Percentiles rank a stretch among this genome's conserved stretches.
Evolutionary conservation across 768 basidiomycete species (phyloP).

Genomic region (Leucocoprinus birnbaumii): DNA sequence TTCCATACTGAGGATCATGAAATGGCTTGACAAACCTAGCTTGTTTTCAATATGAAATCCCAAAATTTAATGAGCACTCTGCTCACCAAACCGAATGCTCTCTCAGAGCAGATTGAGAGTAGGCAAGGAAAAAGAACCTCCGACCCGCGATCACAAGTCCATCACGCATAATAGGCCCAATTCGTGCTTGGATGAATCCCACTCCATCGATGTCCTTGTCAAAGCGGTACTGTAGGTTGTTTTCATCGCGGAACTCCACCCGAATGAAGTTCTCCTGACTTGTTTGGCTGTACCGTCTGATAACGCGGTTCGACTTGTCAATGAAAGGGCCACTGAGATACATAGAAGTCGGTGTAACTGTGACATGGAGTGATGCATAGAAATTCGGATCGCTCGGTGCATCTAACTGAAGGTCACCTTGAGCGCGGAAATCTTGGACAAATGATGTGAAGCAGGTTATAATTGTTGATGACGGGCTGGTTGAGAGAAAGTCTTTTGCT

Average conservation of each 20-base stretch:
- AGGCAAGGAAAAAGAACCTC: constrained; percentile 60
- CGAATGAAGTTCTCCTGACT: constrained; percentile 57
- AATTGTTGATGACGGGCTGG: constrained; percentile 19
- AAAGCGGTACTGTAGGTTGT: constrained; percentile 45
- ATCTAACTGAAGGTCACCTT: constrained; percentile 19
- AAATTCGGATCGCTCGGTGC: constrained; percentile 26
- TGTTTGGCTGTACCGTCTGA: constrained; percentile 43
- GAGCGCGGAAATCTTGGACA: constrained; percentile 20
- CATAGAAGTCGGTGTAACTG: constrained; percentile 54
- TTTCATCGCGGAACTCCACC: constrained; percentile 64
- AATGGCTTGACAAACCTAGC: constrained; percentile 66
- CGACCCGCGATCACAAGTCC: constrained; percentile 53
- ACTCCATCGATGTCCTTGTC: constrained; percentile 54
- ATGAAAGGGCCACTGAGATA: constrained; percentile 50
- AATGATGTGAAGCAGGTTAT: constrained; percentile 28
- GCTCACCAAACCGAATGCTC: constrained; percentile 55
- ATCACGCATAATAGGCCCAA: constrained; percentile 39
- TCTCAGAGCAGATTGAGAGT: constrained; percentile 70
- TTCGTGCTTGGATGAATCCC: constrained; percentile 42
- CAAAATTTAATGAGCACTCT: background rate
- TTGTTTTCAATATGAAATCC: background rate
- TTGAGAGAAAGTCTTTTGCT: constrained; percentile 20
- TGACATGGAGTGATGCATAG: constrained; percentile 24
- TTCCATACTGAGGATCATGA: constrained; percentile 22
- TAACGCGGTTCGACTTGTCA: constrained; percentile 61